Percentiles rank a stretch among this genome's conserved stretches.
Conservation (phyloP, 2,329 filamentous ascomycete species). For the Torrubiella hemipterigena region DNA sequence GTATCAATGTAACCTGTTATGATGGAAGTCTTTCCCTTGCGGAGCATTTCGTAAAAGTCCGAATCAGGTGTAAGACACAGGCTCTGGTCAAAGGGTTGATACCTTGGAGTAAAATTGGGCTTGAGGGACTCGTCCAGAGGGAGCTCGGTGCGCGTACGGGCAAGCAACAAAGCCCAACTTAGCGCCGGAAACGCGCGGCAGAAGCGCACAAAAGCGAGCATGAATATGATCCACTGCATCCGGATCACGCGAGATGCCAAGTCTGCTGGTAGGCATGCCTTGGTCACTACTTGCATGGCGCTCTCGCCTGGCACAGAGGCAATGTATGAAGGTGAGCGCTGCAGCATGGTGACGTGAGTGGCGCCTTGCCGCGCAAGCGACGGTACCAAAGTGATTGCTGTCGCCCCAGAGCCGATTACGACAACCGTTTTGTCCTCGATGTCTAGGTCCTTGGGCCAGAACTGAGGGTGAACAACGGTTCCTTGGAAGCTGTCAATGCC, state of each 20-base stretch:
- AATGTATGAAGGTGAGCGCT: conserved; percentile 54
- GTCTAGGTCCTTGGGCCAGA: conserved; percentile 58
- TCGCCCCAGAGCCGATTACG: conserved; percentile 56
- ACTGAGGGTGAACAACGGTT: conserved; percentile 54
- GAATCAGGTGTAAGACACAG: conserved; percentile 44
- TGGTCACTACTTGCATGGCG: conserved; percentile 20
- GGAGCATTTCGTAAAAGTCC: conserved; percentile 31
- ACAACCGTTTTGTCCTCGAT: conserved; percentile 53
- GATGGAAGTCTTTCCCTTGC: conserved; percentile 23
- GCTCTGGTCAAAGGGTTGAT: conserved; percentile 56
- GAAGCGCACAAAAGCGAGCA: conserved; percentile 27
- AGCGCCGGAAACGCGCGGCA: conserved; percentile 36
- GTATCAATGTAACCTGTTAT: conserved; percentile 33
- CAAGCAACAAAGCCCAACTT: conserved; percentile 28
- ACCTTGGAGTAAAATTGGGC: conserved; percentile 42
- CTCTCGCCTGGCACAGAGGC: conserved; percentile 34
- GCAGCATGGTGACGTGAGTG: conserved; percentile 54
- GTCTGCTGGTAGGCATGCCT: conserved; percentile 27
- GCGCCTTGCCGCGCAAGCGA: conserved; percentile 45
- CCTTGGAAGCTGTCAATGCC: conserved; percentile 24
- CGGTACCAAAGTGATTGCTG: conserved; percentile 54
- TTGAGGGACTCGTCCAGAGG: conserved; percentile 33
- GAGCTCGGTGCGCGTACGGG: conserved; percentile 29
- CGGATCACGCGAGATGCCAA: conserved; percentile 32
- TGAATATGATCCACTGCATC: conserved; percentile 28